phyloP scores from a whole-genome alignment of 2,329 filamentous ascomycete species.

The Beauveria scarabaeidicola region DNA sequence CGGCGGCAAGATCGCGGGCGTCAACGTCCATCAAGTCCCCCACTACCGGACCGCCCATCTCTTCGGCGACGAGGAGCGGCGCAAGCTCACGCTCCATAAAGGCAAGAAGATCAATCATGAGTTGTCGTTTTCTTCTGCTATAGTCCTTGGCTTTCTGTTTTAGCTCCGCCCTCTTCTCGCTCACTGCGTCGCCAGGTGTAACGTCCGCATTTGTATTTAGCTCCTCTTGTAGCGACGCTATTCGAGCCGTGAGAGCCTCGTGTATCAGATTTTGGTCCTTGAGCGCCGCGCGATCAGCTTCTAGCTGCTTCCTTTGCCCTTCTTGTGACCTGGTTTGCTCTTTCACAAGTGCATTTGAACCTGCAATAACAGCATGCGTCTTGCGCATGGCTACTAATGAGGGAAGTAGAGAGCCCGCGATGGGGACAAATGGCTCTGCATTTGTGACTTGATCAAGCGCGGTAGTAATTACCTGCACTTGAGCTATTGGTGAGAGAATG shows the following conservation, averaged over 20 bases:
- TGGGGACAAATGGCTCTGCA: constrained; percentile 57
- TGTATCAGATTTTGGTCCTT: constrained; percentile 49
- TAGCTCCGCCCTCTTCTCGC: constrained; percentile 54
- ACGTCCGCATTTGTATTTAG: constrained; percentile 49
- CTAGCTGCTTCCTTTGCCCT: constrained; percentile 37
- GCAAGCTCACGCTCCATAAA: constrained; percentile 68
- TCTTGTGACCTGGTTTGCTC: constrained; percentile 35
- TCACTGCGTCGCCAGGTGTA: constrained; percentile 51
- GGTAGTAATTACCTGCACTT: constrained; percentile 42
- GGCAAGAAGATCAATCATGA: constrained; percentile 55
- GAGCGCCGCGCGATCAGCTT: constrained; percentile 41
- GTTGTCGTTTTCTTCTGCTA: constrained; percentile 48
- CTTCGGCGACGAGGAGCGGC: constrained; percentile 71
- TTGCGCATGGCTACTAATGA: constrained; percentile 62
- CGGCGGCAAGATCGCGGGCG: constrained; percentile 49
- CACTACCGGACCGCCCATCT: constrained; percentile 73
- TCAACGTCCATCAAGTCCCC: constrained; percentile 62
- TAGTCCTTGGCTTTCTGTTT: constrained; percentile 50
- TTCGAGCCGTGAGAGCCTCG: constrained; percentile 45
- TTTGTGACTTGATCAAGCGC: constrained; percentile 58
- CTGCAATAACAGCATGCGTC: constrained; percentile 54
- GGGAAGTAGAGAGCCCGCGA: constrained; percentile 58
- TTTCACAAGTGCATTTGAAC: constrained; percentile 52
- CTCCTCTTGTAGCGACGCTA: constrained; percentile 49
- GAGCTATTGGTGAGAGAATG: constrained; percentile 22